A percentile compares a stretch with the other conserved stretches of the same genome.
Evolutionary conservation across 176 grass and related monocot species (phyloP).

Genomic region (Eragrostis nindensis): DNA sequence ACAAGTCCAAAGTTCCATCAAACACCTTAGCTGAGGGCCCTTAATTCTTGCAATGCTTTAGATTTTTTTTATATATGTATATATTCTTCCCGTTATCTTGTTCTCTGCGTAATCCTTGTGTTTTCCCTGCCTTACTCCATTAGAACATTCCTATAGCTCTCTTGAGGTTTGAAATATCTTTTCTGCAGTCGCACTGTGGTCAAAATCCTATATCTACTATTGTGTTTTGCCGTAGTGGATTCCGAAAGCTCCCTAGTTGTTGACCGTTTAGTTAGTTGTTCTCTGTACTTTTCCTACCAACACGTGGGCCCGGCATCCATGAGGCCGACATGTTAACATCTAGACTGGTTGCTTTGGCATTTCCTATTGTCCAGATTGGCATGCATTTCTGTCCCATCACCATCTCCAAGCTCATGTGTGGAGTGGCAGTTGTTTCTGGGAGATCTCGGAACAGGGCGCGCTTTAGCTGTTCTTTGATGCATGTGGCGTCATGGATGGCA

Average conservation of each 20-base stretch:
- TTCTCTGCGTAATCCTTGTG: too few relatives aligned
- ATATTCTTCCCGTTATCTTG: too few relatives aligned
- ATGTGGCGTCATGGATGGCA: not conserved
- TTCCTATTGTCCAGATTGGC: constrained; percentile 36
- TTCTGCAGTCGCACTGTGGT: not conserved
- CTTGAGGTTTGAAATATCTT: not conserved
- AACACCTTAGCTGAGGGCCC: constrained; percentile 23
- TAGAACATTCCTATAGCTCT: not conserved
- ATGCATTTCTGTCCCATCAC: constrained; percentile 34
- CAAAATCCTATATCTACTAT: not conserved
- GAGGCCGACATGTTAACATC: constrained; percentile 50
- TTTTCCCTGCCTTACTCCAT: not conserved
- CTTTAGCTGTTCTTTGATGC: constrained; percentile 19
- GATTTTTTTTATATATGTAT: too few relatives aligned
- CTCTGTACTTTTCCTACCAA: not conserved
- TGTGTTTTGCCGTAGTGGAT: not conserved
- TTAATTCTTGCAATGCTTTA: too few relatives aligned
- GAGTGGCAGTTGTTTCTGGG: constrained; percentile 4
- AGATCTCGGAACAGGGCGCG: not conserved
- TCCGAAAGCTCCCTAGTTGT: not conserved
- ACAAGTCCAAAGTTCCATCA: not conserved
- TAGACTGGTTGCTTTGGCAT: constrained; percentile 42
- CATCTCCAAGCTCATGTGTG: not conserved
- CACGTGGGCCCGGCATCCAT: constrained; percentile 42
- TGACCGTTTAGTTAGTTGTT: constrained; percentile 58